Evolutionary conservation across 2,329 filamentous ascomycete species (phyloP), one percentile per base, ranked within the genome.

Genomic region (Raffaelea arxii): DNA sequence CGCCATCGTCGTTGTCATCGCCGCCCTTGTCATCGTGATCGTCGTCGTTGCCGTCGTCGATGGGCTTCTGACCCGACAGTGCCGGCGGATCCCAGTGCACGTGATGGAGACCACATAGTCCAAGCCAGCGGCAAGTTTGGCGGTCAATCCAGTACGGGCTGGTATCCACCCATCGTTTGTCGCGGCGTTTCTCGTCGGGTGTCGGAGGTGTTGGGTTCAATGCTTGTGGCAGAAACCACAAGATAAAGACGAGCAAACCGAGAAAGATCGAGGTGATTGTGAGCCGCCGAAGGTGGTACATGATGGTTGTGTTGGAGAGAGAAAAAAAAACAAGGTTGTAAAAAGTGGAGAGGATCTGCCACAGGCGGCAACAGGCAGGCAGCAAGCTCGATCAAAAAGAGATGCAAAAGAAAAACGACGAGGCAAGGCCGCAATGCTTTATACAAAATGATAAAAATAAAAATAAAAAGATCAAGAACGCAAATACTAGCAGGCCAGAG

Each of bases 101-200:
- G 59, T 94, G 86, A 44, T 83, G 71, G n/a, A 86, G 62, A 22
- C 87, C 88, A 59, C 89, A 95, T 24, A 94, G 62, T 27, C 84
- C 75, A 37, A 94, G 66, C 83, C 84, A 94, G 40, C 79, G 77
- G 61, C 89, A 94, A 7, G 79, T 70, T 58, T 87, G 87, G 25
- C 84, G 75, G 62, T 90, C 85, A 49, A 82, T 62, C 75, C 83
- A 90, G 57, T 81, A 82, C 32, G 78, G 78, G 14, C 84, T 86
- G 18, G 76, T 82, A 40, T 77, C 70, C 41, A 90, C 77, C 85
- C 85, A 91, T 53, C 64, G 67, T 48, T 67, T 66, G 59, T 87
- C 82, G 54, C 81, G 78, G 44, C 70, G 66, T 43, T 74, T 72
- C 62, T 82, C 80, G 43, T 78, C 77, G 30, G 71, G 71, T 49